A percentile compares a stretch with the other conserved stretches of the same genome.
phyloP scores from a whole-genome alignment of 2,329 filamentous ascomycete genomes.

The Xylariaceae sp. region DNA sequence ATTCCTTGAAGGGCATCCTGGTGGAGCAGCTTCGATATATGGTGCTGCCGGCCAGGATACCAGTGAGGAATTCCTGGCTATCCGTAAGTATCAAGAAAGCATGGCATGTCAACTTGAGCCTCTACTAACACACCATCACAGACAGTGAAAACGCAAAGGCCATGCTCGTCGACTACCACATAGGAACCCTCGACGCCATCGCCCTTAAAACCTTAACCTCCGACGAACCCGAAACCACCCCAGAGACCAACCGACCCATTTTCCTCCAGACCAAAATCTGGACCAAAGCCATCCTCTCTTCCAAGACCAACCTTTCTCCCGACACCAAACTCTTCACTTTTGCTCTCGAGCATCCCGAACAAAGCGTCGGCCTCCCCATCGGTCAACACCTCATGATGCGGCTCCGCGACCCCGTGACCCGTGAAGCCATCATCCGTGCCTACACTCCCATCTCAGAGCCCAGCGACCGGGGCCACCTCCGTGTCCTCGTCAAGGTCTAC shows the following conservation, averaged over 20 bases:
- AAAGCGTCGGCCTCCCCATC: conserved; percentile 71
- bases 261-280: conserved; percentile 72
- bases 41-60: conserved; percentile 77
- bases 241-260: conserved; percentile 31
- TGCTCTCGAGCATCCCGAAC: conserved; percentile 65
- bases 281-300: conserved; percentile 66
- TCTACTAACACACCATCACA: conserved; percentile 32
- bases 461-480: conserved; percentile 56
- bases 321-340: conserved; percentile 83
- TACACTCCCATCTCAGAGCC: conserved; percentile 79
- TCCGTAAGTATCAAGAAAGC: too few species aligned
- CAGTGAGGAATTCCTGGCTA: conserved; percentile 86
- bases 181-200: conserved; percentile 67
- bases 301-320: conserved; percentile 65
- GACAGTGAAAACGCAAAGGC: conserved; percentile 87
- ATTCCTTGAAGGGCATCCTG: conserved; percentile 79
- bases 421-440: conserved; percentile 72
- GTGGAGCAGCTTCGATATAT: conserved; percentile 79
- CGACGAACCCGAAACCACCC: conserved; percentile 21
- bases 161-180: conserved; percentile 84
- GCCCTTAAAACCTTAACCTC: conserved; percentile 51
- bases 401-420: conserved; percentile 65
- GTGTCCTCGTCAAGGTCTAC: conserved; percentile 83
- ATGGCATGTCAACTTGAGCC: conserved; percentile 18
- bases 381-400: conserved; percentile 88